Base-by-base conservation (phyloP, 2,329 filamentous ascomycete genomes). In the Cercospora brassicicola region DNA sequence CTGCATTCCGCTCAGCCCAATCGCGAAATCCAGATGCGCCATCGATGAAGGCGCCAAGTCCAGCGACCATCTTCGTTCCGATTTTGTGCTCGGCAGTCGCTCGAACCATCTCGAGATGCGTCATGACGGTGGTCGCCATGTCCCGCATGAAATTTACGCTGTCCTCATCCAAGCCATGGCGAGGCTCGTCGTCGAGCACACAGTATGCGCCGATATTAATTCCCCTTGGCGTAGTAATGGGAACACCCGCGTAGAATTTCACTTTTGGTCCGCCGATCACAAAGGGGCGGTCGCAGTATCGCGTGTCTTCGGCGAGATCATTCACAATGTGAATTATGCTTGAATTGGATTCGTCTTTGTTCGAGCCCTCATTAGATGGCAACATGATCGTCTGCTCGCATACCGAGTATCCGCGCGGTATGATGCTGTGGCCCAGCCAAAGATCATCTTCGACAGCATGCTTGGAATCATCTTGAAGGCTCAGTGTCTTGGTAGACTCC, bases 181-280 rank as follows among this genome's bases (percentile, higher is more conserved):
- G 84, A 0, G 86, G 83, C 20, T 82, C 80, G 53, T 86, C 83
- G 71, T 90, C 88, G 2, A 88, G 79, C 2, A 90, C 83, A 62
- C 85, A 85, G 67, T 88, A 87, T 10, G 83, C 84, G 9, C 89
- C 89, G 65, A 91, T 87, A 57, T 84, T 83, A 72, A 86, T 84
- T 26, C 86, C 84, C 42, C 82, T 84, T 0, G 84, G 70, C 4
- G 71, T 70, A 0, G 69, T 71, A 42, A 73, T 72, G 1, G 71
- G 71, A 0, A 89, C 88, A 18, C 85, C 85, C 5, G 85, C 86
- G 67, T 87, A 87, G 73, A 88, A 88, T 7, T 74, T 72, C 7
- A 73, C 75, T 18, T 69, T 72, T 0, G 77, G 76, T n/a, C 72
- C 72, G 48, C 67, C 72, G 5, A 42, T 70, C 2, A 78, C 76